These are phyloP conservation scores for Candida gorgasii DNA, from an alignment of 805 yeast species.

Conservation along the genomic window DNA sequence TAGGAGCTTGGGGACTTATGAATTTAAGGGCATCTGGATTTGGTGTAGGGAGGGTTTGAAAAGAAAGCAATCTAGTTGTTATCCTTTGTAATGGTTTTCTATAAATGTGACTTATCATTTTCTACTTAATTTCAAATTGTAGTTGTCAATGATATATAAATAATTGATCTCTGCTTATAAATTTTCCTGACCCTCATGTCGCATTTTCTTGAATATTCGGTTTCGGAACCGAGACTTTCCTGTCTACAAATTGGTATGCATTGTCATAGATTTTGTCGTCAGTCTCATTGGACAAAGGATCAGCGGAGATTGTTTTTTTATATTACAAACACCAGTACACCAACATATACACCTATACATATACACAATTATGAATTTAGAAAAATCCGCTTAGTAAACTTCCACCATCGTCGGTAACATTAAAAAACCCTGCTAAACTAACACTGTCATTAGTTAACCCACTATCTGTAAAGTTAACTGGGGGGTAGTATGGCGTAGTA, in stretches of 20 bases:
- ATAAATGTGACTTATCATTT: not conserved
- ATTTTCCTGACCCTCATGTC: constrained; percentile 6
- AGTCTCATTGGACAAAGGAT: not conserved
- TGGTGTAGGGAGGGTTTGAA: constrained; percentile 62
- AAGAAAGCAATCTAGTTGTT: constrained; percentile 22
- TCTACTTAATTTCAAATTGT: no score
- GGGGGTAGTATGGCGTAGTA: constrained; percentile 18
- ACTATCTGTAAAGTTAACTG: constrained; percentile 28
- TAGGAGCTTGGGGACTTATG: constrained; percentile 47
- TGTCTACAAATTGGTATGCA: not conserved
- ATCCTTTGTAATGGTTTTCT: constrained; percentile 1
- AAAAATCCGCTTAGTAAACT: not conserved
- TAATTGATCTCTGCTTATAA: constrained; percentile 8
- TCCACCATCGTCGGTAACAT: not conserved
- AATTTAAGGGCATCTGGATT: constrained; percentile 76
- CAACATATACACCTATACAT: not conserved
- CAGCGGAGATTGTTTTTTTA: not conserved
- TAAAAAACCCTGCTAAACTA: not conserved
- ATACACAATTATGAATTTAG: not conserved
- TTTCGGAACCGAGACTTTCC: constrained; percentile 1
- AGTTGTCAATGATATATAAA: not conserved
- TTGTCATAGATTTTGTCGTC: not conserved
- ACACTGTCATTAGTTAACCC: constrained; percentile 29
- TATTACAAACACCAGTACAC: not conserved
- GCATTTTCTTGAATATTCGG: not conserved